phyloP scores from a whole-genome alignment of 1,284 basidiomycete genomes.

The Earliella scabrosa region DNA sequence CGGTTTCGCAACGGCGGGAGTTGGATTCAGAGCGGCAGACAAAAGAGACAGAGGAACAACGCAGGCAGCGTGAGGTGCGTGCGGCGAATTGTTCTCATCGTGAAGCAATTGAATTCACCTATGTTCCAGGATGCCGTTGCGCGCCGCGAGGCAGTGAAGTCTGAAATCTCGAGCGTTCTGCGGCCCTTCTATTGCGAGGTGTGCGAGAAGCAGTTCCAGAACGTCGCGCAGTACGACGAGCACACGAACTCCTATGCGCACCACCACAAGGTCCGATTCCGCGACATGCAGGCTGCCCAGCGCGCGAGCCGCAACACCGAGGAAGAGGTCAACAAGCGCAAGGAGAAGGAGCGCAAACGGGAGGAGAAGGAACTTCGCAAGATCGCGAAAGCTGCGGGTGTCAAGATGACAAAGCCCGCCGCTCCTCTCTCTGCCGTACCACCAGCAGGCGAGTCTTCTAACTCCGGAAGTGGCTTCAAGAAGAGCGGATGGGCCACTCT shows the following conservation, averaged over 20 bases:
- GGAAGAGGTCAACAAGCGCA: slow-evolving; percentile 70
- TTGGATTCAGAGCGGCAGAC: slow-evolving; percentile 79
- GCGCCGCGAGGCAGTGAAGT: slow-evolving; percentile 64
- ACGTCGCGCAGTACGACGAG: slow-evolving; percentile 82
- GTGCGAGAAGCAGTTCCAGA: slow-evolving; percentile 85
- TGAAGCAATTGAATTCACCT: not conserved
- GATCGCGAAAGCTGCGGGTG: slow-evolving; percentile 76
- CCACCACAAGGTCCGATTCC: slow-evolving; percentile 78
- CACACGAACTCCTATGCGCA: slow-evolving; percentile 86
- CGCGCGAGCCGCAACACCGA: slow-evolving; percentile 54
- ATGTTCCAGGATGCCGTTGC: slow-evolving; percentile 63
- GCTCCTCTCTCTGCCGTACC: slow-evolving; percentile 21
- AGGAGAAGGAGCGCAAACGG: slow-evolving; percentile 81
- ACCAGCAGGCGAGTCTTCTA: slow-evolving; percentile 30
- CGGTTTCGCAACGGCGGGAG: slow-evolving; percentile 76
- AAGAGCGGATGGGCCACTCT: slow-evolving; percentile 63
- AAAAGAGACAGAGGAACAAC: slow-evolving; percentile 78
- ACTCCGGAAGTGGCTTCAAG: slow-evolving; percentile 44
- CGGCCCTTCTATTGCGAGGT: slow-evolving; percentile 78
- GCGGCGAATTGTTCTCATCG: not conserved
- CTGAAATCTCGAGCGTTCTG: slow-evolving; percentile 68
- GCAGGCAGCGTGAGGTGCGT: slow-evolving; percentile 67
- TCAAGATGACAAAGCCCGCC: slow-evolving; percentile 64
- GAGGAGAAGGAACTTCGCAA: slow-evolving; percentile 83
- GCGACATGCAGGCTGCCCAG: slow-evolving; percentile 71